phyloP scores from a whole-genome alignment of 2,329 filamentous ascomycete genomes.

The Aspergillus ruber region DNA sequence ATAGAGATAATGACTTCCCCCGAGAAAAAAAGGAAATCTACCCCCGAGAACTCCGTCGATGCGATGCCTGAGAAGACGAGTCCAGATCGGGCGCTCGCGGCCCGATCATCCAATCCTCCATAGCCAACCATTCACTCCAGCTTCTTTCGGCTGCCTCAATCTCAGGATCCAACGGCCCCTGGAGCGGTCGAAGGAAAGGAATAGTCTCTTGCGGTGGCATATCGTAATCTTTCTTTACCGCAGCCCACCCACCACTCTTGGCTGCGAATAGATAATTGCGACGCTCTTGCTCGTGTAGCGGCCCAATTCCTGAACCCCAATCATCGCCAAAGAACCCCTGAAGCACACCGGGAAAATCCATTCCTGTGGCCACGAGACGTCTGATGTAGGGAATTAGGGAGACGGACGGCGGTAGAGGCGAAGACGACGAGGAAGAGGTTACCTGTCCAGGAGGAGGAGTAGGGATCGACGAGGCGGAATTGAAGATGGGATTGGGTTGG shows the following conservation, averaged over 20 bases:
- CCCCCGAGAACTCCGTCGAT: constrained; percentile 25
- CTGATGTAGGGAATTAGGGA: constrained; percentile 84
- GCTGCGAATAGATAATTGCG: constrained; percentile 93
- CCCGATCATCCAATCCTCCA: constrained; percentile 99
- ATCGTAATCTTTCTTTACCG: constrained; percentile 86
- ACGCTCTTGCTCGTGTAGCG: constrained; percentile 79
- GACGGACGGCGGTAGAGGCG: constrained; percentile 41
- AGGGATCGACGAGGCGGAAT: constrained; percentile 31
- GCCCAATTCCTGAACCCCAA: constrained; percentile 72
- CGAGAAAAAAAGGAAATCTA: neutral
- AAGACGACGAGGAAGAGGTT: constrained; percentile 28
- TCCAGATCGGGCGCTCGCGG: constrained; percentile 58
- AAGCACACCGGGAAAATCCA: constrained; percentile 78
- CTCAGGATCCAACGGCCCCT: constrained; percentile 68
- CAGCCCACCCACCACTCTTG: constrained; percentile 84
- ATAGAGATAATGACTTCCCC: neutral
- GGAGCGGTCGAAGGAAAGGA: constrained; percentile 80
- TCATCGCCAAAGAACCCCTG: constrained; percentile 97
- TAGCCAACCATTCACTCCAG: constrained; percentile 93
- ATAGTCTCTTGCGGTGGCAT: constrained; percentile 75
- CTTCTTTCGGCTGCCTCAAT: constrained; percentile 73
- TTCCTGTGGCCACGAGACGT: constrained; percentile 82
- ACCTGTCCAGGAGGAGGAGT: constrained; percentile 40
- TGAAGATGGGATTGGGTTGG: constrained; percentile 42
- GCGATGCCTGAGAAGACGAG: constrained; percentile 30